Evolutionary conservation across 495 filamentous ascomycete genomes (phyloP).

Genomic region (Ramalina peruviana): DNA sequence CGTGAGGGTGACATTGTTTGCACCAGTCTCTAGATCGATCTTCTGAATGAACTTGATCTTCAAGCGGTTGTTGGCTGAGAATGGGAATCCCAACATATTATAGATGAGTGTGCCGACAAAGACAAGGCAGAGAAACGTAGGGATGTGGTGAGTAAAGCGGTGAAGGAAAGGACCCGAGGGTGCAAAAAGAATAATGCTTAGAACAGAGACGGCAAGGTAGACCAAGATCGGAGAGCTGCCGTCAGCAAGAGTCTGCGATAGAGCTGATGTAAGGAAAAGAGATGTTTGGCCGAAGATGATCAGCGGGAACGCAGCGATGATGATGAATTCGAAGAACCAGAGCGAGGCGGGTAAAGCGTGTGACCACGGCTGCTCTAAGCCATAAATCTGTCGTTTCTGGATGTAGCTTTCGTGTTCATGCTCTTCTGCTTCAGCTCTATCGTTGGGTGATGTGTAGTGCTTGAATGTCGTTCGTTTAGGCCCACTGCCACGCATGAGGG

Average conservation of each 20-base stretch:
- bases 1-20: slow-evolving; percentile 51
- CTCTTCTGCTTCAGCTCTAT: slow-evolving; percentile 26
- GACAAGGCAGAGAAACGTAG: slow-evolving; percentile 58
- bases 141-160: slow-evolving; percentile 70
- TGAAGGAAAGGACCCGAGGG: slow-evolving; percentile 78
- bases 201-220: slow-evolving; percentile 52
- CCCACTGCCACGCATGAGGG: slow-evolving; percentile 48
- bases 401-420: slow-evolving; percentile 13
- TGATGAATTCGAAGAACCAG: slow-evolving; percentile 75
- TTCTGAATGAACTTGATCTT: slow-evolving; percentile 81
- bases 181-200: slow-evolving; percentile 59
- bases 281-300: slow-evolving; percentile 60
- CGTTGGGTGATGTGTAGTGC: slow-evolving; percentile 40
- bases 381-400: slow-evolving; percentile 41
- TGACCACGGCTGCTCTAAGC: slow-evolving; percentile 79
- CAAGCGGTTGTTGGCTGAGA: slow-evolving; percentile 60
- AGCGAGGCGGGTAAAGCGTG: slow-evolving; percentile 61
- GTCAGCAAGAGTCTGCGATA: slow-evolving; percentile 71
- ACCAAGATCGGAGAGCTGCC: slow-evolving; percentile 50
- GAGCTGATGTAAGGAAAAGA: slow-evolving; percentile 55
- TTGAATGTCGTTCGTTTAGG: slow-evolving; percentile 56
- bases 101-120: slow-evolving; percentile 70
- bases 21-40: slow-evolving; percentile 60
- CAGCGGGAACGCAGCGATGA: slow-evolving; percentile 63
- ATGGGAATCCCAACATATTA: slow-evolving; percentile 80